Base-by-base conservation (phyloP, 768 basidiomycete genomes). In the Amanita pseudoporphyria region DNA sequence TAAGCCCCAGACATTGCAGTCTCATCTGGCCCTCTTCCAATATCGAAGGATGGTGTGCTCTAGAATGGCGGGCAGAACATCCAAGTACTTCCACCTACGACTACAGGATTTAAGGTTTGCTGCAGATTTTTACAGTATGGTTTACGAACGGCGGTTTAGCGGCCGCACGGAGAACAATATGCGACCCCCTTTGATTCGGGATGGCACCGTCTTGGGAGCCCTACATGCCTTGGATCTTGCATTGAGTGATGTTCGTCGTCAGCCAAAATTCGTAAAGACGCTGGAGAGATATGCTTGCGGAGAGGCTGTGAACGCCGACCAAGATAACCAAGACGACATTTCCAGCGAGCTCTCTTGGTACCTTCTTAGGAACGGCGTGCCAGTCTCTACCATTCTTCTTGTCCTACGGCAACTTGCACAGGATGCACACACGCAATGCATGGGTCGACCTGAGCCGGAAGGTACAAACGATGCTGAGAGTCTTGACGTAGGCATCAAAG, bases 1-100 rank as follows among this genome's bases (percentile, higher is more conserved):
- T n/a, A 96, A 95, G 61, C 81, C 85, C 10, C 77, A 81, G 51
- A 82, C 86, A 0, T 65, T 94, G 3, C 81, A 84, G 56, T 73
- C 83, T 0, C 85, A 91, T 60, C 68, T 93, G 2, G 79, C 78
- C 1, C 61, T 93, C 24, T 88, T 82, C 59, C 74, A 71, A 43
- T 81, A 81, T 57, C 81, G 87, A 51, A 74, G 66, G 47, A 79
- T 82, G 74, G 24, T 21, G 12, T 42, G 37, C n/a, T 67, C 72
- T 3, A 76, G 78, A 0, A 56, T 64, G 3, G 77, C 78, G 5
- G 49, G 39, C 3, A 50, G 32, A 33, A 50, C 14, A n/a, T 24
- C 18, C 37, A 50, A 50, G 32, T 81, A 78, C 60, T 87, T 83
- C 64, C 77, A 81, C 56, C 65, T 89, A 38, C 70, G 78, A 6